These are phyloP conservation scores for Chimonanthus salicifolius DNA, from an alignment of 164 flowering plant genomes.

Conservation along the genomic window DNA sequence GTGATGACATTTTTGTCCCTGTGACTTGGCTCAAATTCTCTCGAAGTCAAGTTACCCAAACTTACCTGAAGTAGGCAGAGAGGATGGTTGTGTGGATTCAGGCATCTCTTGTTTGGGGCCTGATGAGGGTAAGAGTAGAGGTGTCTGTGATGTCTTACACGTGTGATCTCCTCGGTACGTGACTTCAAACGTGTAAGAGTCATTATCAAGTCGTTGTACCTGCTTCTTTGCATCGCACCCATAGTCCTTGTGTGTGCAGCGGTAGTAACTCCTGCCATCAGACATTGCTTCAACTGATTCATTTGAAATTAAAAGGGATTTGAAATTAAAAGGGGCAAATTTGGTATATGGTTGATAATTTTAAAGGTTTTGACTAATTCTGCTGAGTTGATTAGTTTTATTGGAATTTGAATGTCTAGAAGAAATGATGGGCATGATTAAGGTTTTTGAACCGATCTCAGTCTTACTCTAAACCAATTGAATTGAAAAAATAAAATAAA, in stretches of 20 bases:
- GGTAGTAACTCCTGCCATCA: constrained; percentile 16
- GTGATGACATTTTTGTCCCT: background rate
- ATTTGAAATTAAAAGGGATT: too few species aligned
- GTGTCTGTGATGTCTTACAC: background rate
- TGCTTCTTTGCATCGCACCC: constrained; percentile 83
- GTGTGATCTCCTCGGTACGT: constrained; percentile 15
- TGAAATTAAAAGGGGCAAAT: too few species aligned
- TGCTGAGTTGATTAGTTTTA: too few species aligned
- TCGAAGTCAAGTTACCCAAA: background rate
- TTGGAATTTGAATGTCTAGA: too few species aligned
- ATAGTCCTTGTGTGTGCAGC: constrained; percentile 81
- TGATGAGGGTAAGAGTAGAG: background rate
- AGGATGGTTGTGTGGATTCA: background rate
- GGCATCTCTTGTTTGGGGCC: background rate
- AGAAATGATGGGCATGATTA: too few species aligned
- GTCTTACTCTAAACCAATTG: too few species aligned
- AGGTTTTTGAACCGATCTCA: too few species aligned
- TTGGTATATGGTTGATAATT: too few species aligned
- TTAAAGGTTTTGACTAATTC: too few species aligned
- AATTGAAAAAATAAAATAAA: too few species aligned
- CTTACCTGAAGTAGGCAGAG: constrained; percentile 3
- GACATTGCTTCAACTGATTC: background rate
- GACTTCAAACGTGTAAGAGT: constrained; percentile 54
- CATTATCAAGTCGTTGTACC: constrained; percentile 66
- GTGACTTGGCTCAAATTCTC: background rate